Conservation (phyloP, 164 flowering plant species). For the Nymphaea thermarum region DNA sequence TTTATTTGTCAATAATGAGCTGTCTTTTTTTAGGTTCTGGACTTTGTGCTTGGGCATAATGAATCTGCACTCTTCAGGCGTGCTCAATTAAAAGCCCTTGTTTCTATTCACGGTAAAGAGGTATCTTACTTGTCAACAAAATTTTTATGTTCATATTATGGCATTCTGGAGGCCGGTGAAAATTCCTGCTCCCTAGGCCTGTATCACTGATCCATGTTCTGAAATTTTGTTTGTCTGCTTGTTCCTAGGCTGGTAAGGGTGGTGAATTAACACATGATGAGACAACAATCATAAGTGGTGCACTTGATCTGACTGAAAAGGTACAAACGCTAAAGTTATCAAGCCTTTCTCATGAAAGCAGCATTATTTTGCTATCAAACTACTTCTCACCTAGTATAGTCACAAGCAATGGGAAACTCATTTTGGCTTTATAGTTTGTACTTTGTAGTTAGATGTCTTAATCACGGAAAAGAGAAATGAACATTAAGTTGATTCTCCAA, state of each 20-base stretch:
- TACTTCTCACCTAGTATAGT: too few species aligned
- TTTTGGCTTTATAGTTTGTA: too few species aligned
- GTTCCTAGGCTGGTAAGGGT: slow-evolving; percentile 82
- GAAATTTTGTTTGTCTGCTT: background rate
- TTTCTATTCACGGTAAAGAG: slow-evolving; percentile 86
- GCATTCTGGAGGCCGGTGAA: background rate
- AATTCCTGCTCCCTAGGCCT: background rate
- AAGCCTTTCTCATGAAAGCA: too few species aligned
- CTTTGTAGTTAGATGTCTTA: too few species aligned
- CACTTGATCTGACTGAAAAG: slow-evolving; percentile 95
- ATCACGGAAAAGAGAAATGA: too few species aligned
- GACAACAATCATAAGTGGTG: slow-evolving; percentile 96
- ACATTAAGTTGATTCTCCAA: too few species aligned
- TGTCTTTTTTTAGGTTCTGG: slow-evolving; percentile 50
- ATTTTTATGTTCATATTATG: background rate
- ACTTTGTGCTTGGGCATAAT: slow-evolving; percentile 76
- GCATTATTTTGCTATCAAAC: too few species aligned
- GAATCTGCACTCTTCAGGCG: slow-evolving; percentile 79
- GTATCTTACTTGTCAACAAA: slow-evolving; percentile 17
- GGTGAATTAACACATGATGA: slow-evolving; percentile 99
- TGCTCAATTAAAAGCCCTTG: slow-evolving; percentile 93
- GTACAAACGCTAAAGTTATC: slow-evolving; percentile 18
- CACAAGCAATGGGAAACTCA: too few species aligned
- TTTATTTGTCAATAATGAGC: background rate
- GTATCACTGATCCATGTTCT: background rate